Evolutionary conservation across 768 basidiomycete species (phyloP).

Genomic region (Mycena chlorophos): DNA sequence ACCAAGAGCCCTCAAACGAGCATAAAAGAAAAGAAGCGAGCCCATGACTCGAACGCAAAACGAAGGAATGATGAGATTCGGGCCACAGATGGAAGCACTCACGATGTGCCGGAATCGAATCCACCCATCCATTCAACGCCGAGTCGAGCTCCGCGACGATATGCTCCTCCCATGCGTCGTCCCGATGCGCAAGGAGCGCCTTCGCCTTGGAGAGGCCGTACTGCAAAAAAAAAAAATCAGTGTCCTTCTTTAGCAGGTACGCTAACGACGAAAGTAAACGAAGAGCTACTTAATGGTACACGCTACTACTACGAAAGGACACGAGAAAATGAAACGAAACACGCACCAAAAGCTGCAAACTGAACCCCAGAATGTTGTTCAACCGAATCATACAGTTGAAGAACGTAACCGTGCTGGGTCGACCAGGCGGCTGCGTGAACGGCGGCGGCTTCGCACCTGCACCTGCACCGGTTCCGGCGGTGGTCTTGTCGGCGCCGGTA

Average conservation of each 20-base stretch:
- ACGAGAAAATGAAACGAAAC: neutral
- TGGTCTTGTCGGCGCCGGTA: neutral
- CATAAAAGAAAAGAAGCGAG: too few relatives aligned
- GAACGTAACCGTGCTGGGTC: constrained; percentile 38
- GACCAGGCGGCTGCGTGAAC: constrained; percentile 48
- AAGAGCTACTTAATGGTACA: too few relatives aligned
- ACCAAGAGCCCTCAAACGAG: too few relatives aligned
- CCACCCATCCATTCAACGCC: constrained; percentile 75
- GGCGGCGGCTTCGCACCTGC: constrained; percentile 20
- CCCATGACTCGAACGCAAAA: constrained; percentile 22
- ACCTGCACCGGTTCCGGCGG: neutral
- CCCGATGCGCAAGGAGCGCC: constrained; percentile 45
- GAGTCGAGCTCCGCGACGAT: constrained; percentile 76
- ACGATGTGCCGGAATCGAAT: constrained; percentile 52
- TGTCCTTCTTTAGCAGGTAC: too few relatives aligned
- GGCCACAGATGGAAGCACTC: neutral
- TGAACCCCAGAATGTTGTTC: constrained; percentile 35
- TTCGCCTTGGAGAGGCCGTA: constrained; percentile 71
- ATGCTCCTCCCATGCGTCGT: constrained; percentile 59
- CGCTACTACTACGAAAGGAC: too few relatives aligned
- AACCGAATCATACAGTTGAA: constrained; percentile 46
- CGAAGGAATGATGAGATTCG: too few relatives aligned
- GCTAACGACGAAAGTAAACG: too few relatives aligned
- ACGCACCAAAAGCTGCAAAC: constrained; percentile 56
- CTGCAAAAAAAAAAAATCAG: constrained; percentile 31